These are phyloP conservation scores for Dothistroma septosporum DNA, from an alignment of 2,329 filamentous ascomycete genomes.

Conservation along the genomic window DNA sequence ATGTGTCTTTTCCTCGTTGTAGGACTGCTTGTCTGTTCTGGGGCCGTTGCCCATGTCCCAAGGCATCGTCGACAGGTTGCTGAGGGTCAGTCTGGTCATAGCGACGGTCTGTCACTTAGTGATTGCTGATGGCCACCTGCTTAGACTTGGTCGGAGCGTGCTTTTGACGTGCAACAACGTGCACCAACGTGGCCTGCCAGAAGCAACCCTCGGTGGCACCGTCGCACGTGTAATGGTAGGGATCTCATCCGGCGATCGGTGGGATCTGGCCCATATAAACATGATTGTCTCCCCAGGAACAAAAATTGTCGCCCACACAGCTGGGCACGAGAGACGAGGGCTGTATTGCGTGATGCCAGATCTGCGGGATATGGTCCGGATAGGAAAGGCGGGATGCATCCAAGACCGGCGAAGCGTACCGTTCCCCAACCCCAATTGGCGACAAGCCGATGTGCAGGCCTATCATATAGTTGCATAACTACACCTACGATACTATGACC, in stretches of 20 bases:
- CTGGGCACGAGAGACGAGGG: neutral
- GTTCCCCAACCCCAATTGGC: neutral
- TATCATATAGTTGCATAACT: neutral
- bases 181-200: neutral
- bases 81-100: neutral
- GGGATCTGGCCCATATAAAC: neutral
- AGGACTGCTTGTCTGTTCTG: neutral
- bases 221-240: neutral
- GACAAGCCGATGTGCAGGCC: neutral
- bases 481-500: neutral
- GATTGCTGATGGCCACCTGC: neutral
- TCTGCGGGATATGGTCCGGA: neutral
- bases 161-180: neutral
- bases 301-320: neutral
- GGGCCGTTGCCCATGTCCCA: conserved; percentile 3
- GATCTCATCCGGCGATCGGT: neutral
- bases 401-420: neutral
- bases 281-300: neutral
- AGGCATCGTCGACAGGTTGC: neutral
- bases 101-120: neutral
- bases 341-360: neutral
- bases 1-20: neutral
- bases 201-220: neutral
- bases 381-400: neutral
- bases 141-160: neutral